A percentile compares a stretch with the other conserved stretches of the same genome.
These are phyloP conservation scores for Rhodotorula sp. DNA, from an alignment of 1,284 basidiomycete species.

Conservation along the genomic window DNA sequence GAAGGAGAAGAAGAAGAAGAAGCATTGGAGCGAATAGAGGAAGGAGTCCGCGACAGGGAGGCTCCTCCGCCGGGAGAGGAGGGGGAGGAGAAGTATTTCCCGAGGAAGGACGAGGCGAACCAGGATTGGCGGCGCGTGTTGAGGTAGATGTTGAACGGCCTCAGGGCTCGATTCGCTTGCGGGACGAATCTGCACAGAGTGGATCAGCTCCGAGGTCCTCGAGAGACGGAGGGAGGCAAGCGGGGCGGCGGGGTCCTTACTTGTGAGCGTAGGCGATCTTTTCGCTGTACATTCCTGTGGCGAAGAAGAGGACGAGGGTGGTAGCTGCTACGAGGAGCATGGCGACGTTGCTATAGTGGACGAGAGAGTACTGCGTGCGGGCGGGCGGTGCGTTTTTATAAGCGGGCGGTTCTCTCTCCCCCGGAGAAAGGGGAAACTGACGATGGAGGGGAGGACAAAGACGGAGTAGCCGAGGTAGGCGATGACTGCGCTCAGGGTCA, in stretches of 20 bases:
- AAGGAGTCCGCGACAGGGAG: not conserved
- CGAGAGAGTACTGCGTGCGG: slow-evolving; percentile 47
- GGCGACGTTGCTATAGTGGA: slow-evolving; percentile 69
- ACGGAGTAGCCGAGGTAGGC: slow-evolving; percentile 71
- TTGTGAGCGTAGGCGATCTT: slow-evolving; percentile 95
- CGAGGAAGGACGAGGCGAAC: slow-evolving; percentile 50
- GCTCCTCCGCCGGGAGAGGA: not conserved
- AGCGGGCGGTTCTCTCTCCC: not conserved
- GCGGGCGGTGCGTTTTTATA: not conserved
- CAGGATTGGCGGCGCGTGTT: slow-evolving; percentile 65
- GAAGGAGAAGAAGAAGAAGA: no score
- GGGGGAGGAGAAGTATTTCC: not conserved
- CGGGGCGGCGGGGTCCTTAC: slow-evolving; percentile 56
- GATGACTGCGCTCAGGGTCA: slow-evolving; percentile 67
- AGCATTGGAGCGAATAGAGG: not conserved
- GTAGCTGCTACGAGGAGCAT: slow-evolving; percentile 80
- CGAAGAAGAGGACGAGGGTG: slow-evolving; percentile 91
- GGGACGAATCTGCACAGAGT: slow-evolving; percentile 75
- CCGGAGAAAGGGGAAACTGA: slow-evolving; percentile 37
- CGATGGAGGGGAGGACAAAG: slow-evolving; percentile 63
- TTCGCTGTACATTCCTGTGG: slow-evolving; percentile 92
- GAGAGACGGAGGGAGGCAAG: not conserved
- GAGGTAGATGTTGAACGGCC: slow-evolving; percentile 94
- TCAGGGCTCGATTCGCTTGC: slow-evolving; percentile 86
- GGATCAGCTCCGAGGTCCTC: not conserved